Evolutionary conservation across 495 filamentous ascomycete species (phyloP), one percentile per base, ranked within the genome.

Genomic region (Penicillium herquei): DNA sequence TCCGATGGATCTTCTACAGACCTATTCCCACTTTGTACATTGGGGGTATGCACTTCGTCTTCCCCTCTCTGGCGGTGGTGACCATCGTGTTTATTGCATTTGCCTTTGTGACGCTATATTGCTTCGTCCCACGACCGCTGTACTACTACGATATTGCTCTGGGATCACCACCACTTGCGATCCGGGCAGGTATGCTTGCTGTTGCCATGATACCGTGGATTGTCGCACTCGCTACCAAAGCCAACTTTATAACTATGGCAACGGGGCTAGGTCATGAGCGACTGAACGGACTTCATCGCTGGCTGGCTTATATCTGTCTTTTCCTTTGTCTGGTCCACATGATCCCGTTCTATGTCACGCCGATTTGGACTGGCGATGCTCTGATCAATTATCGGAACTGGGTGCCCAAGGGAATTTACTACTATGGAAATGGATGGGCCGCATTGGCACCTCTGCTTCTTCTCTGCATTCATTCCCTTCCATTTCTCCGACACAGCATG

Each of bases 191-290:
- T 40, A 98, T 98, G 93, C 83, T 96, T 31, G 87, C 93, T 30
- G 85, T 97, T 14, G 89, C 93, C 26, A 89, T 96, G 88, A 87
- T 93, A 18, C 93, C 93, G 6, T 98, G 92, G 89, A 92, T 97
- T 51, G 71, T 96, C 17, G 92, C 87, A 6, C 83, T 92, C 12
- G 90, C 88, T 65, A 95, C 91, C 78, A 96, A 97, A 69, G 87
- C 90, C 14, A 98, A 97, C 70, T 59, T 96, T 18, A 84, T 98
- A 45, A 87, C 85, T 5, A 71, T 95, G 58, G 74, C 96, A 55
- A 96, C 92, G 6, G 93, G 93, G 10, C 91, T 98, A 61, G 88
- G 91, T 5, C 93, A 93, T 47, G 93, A 98, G 73, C 79, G 94
- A 30, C 79, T 98, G 49, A 96, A 96, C 61, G 90, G 95, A 32